Conservation (phyloP, 2,329 filamentous ascomycete genomes). For the Phoma sp. region DNA sequence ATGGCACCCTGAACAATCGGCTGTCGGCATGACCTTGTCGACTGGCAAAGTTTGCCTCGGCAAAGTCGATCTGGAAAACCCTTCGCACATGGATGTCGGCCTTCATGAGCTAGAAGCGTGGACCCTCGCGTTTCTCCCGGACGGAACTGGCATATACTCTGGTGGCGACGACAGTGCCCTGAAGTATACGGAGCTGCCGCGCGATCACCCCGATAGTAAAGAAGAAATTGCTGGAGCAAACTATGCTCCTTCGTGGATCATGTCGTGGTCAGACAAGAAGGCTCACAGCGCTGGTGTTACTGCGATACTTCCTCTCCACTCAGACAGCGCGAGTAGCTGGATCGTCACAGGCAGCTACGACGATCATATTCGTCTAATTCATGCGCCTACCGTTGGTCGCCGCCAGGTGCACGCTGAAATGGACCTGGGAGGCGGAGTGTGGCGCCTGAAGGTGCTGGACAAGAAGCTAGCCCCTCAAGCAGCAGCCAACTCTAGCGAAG, state of each 20-base stretch:
- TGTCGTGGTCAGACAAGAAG: slow-evolving; percentile 58
- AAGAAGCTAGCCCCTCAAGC: slow-evolving; percentile 20
- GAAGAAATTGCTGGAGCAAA: slow-evolving; percentile 4
- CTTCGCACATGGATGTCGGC: slow-evolving; percentile 31
- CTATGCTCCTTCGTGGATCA: slow-evolving; percentile 18
- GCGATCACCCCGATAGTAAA: slow-evolving; percentile 11
- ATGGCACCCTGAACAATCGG: slow-evolving; percentile 68
- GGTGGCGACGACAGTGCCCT: slow-evolving; percentile 78
- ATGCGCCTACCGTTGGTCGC: slow-evolving; percentile 48
- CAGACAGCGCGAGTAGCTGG: slow-evolving; percentile 55
- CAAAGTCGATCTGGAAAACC: slow-evolving; percentile 22
- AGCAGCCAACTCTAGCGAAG: slow-evolving; percentile 23
- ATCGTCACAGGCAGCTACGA: slow-evolving; percentile 92
- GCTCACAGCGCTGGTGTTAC: slow-evolving; percentile 85
- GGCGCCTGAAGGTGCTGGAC: slow-evolving; percentile 74
- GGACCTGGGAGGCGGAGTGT: slow-evolving; percentile 81
- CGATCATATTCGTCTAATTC: slow-evolving; percentile 75
- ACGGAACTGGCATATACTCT: slow-evolving; percentile 62
- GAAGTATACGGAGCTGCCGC: slow-evolving; percentile 43
- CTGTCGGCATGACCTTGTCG: slow-evolving; percentile 75
- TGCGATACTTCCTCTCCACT: slow-evolving; percentile 75
- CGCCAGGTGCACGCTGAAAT: slow-evolving; percentile 66
- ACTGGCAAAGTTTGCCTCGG: slow-evolving; percentile 63
- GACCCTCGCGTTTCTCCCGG: slow-evolving; percentile 66
- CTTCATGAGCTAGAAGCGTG: slow-evolving; percentile 72